Base-by-base conservation (phyloP, 208 protist species). In the Wallacemonas sp. region DNA sequence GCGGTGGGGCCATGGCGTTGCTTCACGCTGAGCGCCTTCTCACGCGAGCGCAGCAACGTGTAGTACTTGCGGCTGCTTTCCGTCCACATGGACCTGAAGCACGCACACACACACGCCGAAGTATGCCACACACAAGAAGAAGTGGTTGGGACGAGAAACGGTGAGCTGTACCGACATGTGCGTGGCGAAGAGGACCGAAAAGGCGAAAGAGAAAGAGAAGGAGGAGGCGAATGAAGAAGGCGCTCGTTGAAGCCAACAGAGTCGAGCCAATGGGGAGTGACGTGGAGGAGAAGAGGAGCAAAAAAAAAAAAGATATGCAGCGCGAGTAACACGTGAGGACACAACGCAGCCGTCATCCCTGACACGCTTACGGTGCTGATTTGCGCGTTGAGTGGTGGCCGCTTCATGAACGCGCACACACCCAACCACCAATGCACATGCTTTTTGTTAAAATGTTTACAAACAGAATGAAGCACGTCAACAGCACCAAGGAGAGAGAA, bases 341-440 rank as follows among this genome's bases (percentile, higher is more conserved):
- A n/a, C n/a, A n/a, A n/a, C n/a, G n/a, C n/a, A n/a, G n/a, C n/a
- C n/a, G n/a, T n/a, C n/a, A n/a, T n/a, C n/a, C n/a, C n/a, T n/a
- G n/a, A n/a, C n/a, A n/a, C n/a, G n/a, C n/a, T n/a, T n/a, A n/a
- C n/a, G n/a, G n/a, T n/a, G n/a, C n/a, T n/a, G n/a, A n/a, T 32
- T 9, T 27, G 21, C 32, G 5, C 52, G 6, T 6, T 2, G 19
- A 24, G 48, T 19, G 21, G 61, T 29, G 34, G 61, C 21, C 26
- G 44, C 3, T 27, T 1, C 8, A 9, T 19, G 19, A 27, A 5
- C 0, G 19, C 19, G 38, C 1, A 32, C 30, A 22, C 13, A 30
- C n/a, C 12, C 5, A 37, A 22, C 37, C n/a, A n/a, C 38, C 46
- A 5, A 66, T 71, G 24, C 57, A 67, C 76, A 81, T 81, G 15